These are phyloP conservation scores for Chalara sp. DNA, from an alignment of 2,329 filamentous ascomycete genomes.

Conservation along the genomic window DNA sequence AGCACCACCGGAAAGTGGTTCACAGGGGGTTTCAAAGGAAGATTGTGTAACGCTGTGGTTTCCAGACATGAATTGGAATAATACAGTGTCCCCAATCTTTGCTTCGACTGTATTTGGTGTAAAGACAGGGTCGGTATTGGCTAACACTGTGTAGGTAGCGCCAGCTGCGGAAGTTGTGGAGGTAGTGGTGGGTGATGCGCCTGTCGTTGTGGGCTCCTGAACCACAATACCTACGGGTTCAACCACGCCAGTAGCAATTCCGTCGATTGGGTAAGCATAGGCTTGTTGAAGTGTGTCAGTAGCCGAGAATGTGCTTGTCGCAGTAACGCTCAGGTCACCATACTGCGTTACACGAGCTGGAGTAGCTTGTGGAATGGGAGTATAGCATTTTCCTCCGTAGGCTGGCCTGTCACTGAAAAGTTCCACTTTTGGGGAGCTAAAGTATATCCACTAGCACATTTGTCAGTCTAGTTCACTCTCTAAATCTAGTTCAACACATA, in stretches of 20 bases:
- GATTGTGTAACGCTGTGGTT: slow-evolving; percentile 43
- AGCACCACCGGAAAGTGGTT: slow-evolving; percentile 41
- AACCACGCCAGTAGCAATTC: slow-evolving; percentile 12
- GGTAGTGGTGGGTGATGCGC: background rate
- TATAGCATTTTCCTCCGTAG: slow-evolving; percentile 20
- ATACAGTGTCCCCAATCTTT: slow-evolving; percentile 23
- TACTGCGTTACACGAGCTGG: slow-evolving; percentile 13
- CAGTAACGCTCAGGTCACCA: slow-evolving; percentile 11
- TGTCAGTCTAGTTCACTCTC: no score
- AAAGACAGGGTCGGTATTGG: slow-evolving; percentile 52
- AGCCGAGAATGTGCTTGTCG: slow-evolving; percentile 14
- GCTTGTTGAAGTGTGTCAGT: slow-evolving; percentile 14
- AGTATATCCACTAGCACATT: slow-evolving; percentile 9
- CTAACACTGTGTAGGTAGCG: slow-evolving; percentile 10
- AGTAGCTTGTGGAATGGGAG: slow-evolving; percentile 1
- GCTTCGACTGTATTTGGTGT: slow-evolving; percentile 30
- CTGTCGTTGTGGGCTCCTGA: background rate
- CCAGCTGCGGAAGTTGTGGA: slow-evolving; percentile 2
- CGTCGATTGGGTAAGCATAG: slow-evolving; percentile 18
- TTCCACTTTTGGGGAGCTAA: slow-evolving; percentile 9
- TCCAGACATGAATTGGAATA: slow-evolving; percentile 25
- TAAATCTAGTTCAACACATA: slow-evolving; percentile 1
- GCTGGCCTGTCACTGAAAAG: slow-evolving; percentile 14
- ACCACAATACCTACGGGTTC: background rate
- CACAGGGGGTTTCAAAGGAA: slow-evolving; percentile 28